These are phyloP conservation scores for Clarireedia monteithiana DNA, from an alignment of 2,329 filamentous ascomycete genomes.

Conservation along the genomic window DNA sequence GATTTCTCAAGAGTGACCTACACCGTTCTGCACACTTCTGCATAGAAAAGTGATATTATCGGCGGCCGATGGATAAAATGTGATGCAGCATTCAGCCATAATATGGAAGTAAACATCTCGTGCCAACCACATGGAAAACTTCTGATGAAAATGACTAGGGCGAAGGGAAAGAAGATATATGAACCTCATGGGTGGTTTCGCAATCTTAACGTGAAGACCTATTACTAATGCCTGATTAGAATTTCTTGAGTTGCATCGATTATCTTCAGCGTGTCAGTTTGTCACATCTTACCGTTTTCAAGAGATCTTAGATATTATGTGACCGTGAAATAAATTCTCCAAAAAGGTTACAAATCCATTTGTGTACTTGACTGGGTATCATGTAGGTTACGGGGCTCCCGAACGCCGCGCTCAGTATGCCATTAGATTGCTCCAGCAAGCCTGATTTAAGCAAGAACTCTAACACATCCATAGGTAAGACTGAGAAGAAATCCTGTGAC, in stretches of 20 bases:
- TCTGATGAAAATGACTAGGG: background rate
- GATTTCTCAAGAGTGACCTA: background rate
- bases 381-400: background rate
- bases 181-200: background rate
- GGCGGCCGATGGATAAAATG: background rate
- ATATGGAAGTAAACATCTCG: background rate
- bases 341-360: background rate
- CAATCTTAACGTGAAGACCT: too few relatives aligned
- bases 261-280: background rate
- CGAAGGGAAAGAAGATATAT: background rate
- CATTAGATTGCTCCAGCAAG: background rate
- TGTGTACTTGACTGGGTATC: slow-evolving; percentile 1
- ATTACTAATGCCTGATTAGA: background rate
- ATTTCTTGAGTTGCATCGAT: background rate
- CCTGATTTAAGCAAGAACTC: slow-evolving; percentile 23
- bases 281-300: too few relatives aligned
- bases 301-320: too few relatives aligned
- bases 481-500: slow-evolving; percentile 78
- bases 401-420: background rate
- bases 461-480: slow-evolving; percentile 63
- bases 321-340: background rate
- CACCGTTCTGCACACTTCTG: background rate
- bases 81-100: background rate
- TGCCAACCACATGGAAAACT: slow-evolving; percentile 2
- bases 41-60: background rate